phyloP scores from a whole-genome alignment of 495 filamentous ascomycete genomes.

The Jackrogersella minutella region DNA sequence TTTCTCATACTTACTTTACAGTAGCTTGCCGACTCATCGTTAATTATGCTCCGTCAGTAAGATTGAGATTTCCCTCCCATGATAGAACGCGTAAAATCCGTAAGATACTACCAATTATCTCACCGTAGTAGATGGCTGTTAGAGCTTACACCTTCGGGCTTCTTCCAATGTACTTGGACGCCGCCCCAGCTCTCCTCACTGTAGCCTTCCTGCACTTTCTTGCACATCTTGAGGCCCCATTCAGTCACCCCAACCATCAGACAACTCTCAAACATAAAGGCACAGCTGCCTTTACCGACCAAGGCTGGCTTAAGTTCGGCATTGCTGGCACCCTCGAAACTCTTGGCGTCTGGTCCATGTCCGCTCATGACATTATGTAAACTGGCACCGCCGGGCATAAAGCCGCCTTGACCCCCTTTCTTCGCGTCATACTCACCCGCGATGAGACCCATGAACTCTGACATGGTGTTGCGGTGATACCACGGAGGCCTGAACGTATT shows the following conservation, averaged over 20 bases:
- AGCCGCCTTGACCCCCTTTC: slow-evolving; percentile 59
- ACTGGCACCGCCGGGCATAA: slow-evolving; percentile 65
- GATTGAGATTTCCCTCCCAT: neutral
- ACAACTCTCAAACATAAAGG: slow-evolving; percentile 74
- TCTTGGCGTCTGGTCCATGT: slow-evolving; percentile 67
- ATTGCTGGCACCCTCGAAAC: slow-evolving; percentile 67
- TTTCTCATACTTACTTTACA: too few species aligned
- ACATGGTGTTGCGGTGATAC: slow-evolving; percentile 88
- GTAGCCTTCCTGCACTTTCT: slow-evolving; percentile 85
- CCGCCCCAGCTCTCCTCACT: slow-evolving; percentile 86
- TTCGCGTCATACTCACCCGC: slow-evolving; percentile 68
- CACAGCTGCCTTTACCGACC: slow-evolving; percentile 66
- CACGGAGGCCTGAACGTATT: slow-evolving; percentile 83
- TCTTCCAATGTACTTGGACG: slow-evolving; percentile 78
- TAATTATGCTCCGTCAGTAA: too few species aligned
- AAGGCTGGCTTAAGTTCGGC: slow-evolving; percentile 63
- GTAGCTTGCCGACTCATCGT: too few species aligned
- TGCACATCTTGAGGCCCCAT: slow-evolving; percentile 84
- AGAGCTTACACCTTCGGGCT: slow-evolving; percentile 53
- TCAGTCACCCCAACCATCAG: slow-evolving; percentile 92
- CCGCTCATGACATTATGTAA: slow-evolving; percentile 68
- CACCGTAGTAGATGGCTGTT: slow-evolving; percentile 38
- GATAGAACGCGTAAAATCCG: too few species aligned
- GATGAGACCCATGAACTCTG: slow-evolving; percentile 82
- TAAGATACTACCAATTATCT: neutral